A percentile compares a stretch with the other conserved stretches of the same genome.
These are phyloP conservation scores for Venturia carpophila DNA, from an alignment of 2,329 filamentous ascomycete species.

Conservation along the genomic window DNA sequence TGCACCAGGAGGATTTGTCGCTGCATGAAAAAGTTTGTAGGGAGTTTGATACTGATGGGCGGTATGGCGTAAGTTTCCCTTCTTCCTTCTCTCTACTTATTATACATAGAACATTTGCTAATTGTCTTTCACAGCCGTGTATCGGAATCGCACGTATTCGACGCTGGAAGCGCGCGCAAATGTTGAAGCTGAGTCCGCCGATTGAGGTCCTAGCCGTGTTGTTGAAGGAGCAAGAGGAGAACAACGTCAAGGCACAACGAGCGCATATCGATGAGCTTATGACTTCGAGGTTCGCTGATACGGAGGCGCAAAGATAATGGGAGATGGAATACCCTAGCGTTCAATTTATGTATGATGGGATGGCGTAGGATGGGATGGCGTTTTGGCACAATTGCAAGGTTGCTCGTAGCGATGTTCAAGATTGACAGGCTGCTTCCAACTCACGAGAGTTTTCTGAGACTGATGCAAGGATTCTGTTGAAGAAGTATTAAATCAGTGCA, in stretches of 20 bases:
- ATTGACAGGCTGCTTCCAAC: no score
- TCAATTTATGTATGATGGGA: neutral
- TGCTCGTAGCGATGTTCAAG: neutral
- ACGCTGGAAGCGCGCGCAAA: conserved; percentile 81
- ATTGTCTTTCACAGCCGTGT: conserved; percentile 57
- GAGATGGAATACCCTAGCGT: conserved; percentile 1
- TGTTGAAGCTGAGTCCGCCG: conserved; percentile 76
- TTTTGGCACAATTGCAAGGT: neutral
- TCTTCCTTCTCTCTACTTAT: neutral
- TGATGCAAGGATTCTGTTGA: no score
- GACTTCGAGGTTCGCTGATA: conserved; percentile 41
- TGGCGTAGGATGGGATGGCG: neutral
- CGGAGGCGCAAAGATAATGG: neutral
- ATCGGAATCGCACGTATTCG: conserved; percentile 74
- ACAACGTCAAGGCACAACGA: conserved; percentile 48
- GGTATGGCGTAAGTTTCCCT: conserved; percentile 69
- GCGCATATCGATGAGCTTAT: conserved; percentile 67
- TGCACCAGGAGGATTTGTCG: conserved; percentile 69
- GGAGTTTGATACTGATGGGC: conserved; percentile 84
- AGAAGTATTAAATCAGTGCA: no score
- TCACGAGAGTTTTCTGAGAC: no score
- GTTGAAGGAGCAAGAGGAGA: conserved; percentile 58
- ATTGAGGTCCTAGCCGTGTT: conserved; percentile 85
- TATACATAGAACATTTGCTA: neutral
- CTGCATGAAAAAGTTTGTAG: conserved; percentile 78